These are phyloP conservation scores for Brettanomyces nanus DNA, from an alignment of 805 yeast genomes.

Conservation along the genomic window DNA sequence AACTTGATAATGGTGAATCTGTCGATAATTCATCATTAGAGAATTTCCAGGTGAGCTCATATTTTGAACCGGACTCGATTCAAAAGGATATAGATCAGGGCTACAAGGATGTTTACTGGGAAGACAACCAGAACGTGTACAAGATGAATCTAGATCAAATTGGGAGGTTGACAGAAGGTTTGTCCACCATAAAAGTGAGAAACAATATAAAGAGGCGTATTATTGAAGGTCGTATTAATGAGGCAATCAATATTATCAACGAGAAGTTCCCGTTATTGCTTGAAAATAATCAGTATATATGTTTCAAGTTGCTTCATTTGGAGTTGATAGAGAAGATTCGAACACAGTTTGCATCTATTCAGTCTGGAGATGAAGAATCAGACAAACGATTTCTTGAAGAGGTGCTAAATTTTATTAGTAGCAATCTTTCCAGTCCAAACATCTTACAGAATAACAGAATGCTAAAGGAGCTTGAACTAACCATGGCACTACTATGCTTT, in stretches of 20 bases:
- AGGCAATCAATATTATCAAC: constrained; percentile 49
- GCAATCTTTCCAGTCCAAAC: constrained; percentile 31
- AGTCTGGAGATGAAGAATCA: constrained; percentile 16
- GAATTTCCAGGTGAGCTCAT: constrained; percentile 7
- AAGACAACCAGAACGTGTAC: background rate
- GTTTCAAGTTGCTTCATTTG: constrained; percentile 64
- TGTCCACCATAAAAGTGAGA: constrained; percentile 44
- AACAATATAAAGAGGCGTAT: constrained; percentile 45
- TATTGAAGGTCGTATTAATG: constrained; percentile 50
- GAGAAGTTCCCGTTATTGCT: constrained; percentile 55
- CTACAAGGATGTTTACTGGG: constrained; percentile 7
- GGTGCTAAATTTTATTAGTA: constrained; percentile 52
- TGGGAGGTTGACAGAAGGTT: constrained; percentile 27
- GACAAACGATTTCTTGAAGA: constrained; percentile 44
- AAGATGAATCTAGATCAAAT: constrained; percentile 11
- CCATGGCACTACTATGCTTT: constrained; percentile 72
- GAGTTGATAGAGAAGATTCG: constrained; percentile 78
- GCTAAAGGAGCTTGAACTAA: constrained; percentile 66
- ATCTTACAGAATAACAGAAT: constrained; percentile 38
- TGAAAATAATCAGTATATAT: constrained; percentile 54
- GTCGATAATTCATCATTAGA: constrained; percentile 2
- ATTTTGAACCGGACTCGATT: constrained; percentile 9
- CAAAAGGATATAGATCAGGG: constrained; percentile 10
- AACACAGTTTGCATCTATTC: constrained; percentile 26
- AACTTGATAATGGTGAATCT: background rate